These are phyloP conservation scores for Wickerhamiella lipophila DNA, from an alignment of 805 yeast species.

Conservation along the genomic window DNA sequence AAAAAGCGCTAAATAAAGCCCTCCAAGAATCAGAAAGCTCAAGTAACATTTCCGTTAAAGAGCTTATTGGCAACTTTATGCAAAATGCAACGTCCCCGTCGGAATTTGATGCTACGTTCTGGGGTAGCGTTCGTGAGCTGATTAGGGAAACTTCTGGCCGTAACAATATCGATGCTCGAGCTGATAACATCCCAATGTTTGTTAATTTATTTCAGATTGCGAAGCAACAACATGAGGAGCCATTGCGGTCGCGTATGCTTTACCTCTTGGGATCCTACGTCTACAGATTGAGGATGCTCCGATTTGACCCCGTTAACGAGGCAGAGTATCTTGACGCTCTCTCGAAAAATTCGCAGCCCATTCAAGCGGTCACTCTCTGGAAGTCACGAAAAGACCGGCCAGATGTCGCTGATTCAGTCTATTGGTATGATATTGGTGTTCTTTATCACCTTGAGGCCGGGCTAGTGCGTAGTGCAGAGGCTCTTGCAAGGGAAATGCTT, in stretches of 20 bases:
- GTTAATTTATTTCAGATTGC: constrained; percentile 20
- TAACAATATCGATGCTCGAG: constrained; percentile 4
- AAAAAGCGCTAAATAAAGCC: constrained; percentile 34
- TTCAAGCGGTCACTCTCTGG: constrained; percentile 20
- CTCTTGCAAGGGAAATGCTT: constrained; percentile 12
- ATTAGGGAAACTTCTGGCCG: constrained; percentile 11
- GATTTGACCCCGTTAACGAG: constrained; percentile 24
- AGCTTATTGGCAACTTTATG: constrained; percentile 9
- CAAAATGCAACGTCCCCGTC: constrained; percentile 11
- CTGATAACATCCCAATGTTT: constrained; percentile 14
- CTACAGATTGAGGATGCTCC: constrained; percentile 17
- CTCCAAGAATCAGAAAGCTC: constrained; percentile 66
- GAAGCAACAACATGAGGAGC: constrained; percentile 11
- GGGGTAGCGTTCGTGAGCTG: constrained; percentile 12
- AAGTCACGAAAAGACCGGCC: constrained; percentile 13
- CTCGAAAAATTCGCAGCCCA: constrained; percentile 14
- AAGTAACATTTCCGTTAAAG: not conserved
- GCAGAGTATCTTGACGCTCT: constrained; percentile 22
- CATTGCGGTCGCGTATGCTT: constrained; percentile 10
- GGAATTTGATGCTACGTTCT: constrained; percentile 16
- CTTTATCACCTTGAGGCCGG: constrained; percentile 21
- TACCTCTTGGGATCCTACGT: constrained; percentile 16
- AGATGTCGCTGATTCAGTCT: constrained; percentile 14
- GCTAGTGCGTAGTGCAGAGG: constrained; percentile 13
- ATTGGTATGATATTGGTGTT: constrained; percentile 21